Percentiles rank a stretch among this genome's conserved stretches.
Evolutionary conservation across 768 basidiomycete genomes (phyloP).

Genomic region (Phanerochaete sordida): DNA sequence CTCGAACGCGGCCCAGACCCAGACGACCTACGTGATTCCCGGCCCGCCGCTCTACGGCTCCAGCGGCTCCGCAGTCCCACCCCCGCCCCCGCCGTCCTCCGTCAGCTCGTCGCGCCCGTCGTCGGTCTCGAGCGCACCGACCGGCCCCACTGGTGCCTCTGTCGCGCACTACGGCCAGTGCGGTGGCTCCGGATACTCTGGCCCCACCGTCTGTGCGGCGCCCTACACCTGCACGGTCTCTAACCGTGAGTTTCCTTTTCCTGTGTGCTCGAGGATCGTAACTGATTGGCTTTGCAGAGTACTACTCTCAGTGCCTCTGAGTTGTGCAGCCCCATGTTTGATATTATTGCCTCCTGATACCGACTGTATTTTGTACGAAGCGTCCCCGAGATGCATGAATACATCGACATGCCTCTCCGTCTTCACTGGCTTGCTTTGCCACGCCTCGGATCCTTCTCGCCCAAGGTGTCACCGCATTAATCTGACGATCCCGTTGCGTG

Average conservation of each 20-base stretch:
- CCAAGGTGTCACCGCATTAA: no score
- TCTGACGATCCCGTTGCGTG: no score
- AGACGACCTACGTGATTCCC: slow-evolving; percentile 39
- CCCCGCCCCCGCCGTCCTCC: slow-evolving; percentile 11
- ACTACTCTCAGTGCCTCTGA: slow-evolving; percentile 16
- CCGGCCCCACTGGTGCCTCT: neutral
- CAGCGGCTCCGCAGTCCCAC: slow-evolving; percentile 8
- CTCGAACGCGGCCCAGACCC: slow-evolving; percentile 26
- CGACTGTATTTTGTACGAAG: no score
- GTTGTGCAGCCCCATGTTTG: neutral
- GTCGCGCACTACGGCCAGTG: slow-evolving; percentile 16
- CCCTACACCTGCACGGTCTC: slow-evolving; percentile 10
- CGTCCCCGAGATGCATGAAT: no score
- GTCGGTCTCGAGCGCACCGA: neutral
- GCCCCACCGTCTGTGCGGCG: slow-evolving; percentile 9
- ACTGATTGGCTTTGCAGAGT: neutral
- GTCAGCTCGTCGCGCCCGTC: neutral
- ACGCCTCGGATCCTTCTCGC: no score
- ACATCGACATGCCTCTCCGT: no score
- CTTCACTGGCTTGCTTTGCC: no score
- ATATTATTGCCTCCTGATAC: no score
- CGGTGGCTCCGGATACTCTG: slow-evolving; percentile 10
- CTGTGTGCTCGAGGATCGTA: neutral
- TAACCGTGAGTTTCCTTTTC: slow-evolving; percentile 7
- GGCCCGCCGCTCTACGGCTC: slow-evolving; percentile 31